Conservation (phyloP, 116 monocot genomes). For the Phalaenopsis hybrid region DNA sequence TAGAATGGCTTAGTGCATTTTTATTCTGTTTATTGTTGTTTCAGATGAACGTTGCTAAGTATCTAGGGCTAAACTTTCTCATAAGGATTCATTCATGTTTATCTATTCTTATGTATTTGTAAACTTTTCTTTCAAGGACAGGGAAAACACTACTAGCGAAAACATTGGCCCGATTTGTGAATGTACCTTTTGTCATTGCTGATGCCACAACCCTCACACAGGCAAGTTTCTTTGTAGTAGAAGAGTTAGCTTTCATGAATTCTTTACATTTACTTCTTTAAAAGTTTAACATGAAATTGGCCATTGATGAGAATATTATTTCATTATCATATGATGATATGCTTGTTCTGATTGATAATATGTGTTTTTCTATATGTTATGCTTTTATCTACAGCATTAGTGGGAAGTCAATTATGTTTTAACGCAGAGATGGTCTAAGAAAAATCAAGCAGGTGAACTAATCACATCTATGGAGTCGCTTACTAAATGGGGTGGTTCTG, state of each 20-base stretch:
- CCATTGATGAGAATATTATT: background rate
- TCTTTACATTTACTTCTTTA: background rate
- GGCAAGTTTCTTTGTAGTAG: conserved; percentile 20
- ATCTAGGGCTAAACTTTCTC: background rate
- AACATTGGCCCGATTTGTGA: conserved; percentile 46
- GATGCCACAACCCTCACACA: conserved; percentile 57
- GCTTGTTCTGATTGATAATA: background rate
- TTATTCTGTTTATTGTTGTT: background rate
- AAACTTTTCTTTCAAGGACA: conserved; percentile 34
- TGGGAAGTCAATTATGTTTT: background rate
- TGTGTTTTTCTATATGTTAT: background rate
- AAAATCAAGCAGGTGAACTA: background rate
- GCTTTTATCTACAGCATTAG: background rate
- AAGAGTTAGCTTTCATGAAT: background rate
- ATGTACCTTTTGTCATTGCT: conserved; percentile 57
- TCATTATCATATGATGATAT: background rate
- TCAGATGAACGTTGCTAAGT: background rate
- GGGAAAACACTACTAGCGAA: conserved; percentile 62
- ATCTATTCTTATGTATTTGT: conserved; percentile 20
- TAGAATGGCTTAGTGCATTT: background rate
- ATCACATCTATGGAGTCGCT: background rate
- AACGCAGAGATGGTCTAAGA: background rate
- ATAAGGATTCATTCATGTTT: conserved; percentile 6
- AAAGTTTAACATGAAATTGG: background rate
- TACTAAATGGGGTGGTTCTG: background rate